Evolutionary conservation across 352 stramenopile genomes (phyloP).

Genomic region (Phytopythium cucurbitacearum): DNA sequence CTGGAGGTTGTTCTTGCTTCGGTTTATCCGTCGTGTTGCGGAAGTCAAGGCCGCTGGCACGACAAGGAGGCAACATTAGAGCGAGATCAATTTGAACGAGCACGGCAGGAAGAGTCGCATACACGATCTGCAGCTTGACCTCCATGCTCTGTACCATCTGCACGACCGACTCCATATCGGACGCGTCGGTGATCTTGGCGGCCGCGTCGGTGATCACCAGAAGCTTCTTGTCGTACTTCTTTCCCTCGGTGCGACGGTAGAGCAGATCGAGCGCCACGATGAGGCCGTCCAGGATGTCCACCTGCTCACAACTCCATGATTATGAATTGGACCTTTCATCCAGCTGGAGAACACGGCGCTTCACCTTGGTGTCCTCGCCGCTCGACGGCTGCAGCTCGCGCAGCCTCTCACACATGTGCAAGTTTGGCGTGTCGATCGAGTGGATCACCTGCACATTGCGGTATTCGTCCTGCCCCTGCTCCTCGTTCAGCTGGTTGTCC

Average conservation of each 20-base stretch:
- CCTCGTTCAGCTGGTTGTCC: constrained; percentile 74
- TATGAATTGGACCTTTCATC: not conserved
- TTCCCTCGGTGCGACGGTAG: constrained; percentile 63
- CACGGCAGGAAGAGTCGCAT: constrained; percentile 7
- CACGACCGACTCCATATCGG: constrained; percentile 65
- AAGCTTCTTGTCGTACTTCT: constrained; percentile 75
- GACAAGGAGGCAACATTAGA: not conserved
- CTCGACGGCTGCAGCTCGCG: constrained; percentile 24
- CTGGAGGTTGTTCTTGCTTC: constrained; percentile 12
- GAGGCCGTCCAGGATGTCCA: constrained; percentile 73
- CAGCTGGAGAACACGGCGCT: not conserved
- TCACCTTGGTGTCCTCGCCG: constrained; percentile 23
- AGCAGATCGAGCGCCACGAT: constrained; percentile 82
- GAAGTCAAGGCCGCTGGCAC: constrained; percentile 64
- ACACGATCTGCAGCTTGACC: constrained; percentile 82
- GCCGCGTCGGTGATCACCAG: constrained; percentile 76
- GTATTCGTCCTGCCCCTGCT: constrained; percentile 57
- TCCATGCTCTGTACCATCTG: constrained; percentile 76
- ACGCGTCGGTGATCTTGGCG: constrained; percentile 48
- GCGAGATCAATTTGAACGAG: not conserved
- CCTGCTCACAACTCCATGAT: constrained; percentile 11
- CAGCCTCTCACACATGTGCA: constrained; percentile 59
- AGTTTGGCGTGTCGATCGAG: constrained; percentile 53
- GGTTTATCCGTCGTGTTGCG: constrained; percentile 32
- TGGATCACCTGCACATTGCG: constrained; percentile 57